Evolutionary conservation across 495 filamentous ascomycete species (phyloP), one percentile per base, ranked within the genome.

Genomic region (Aspergillus cristatus): DNA sequence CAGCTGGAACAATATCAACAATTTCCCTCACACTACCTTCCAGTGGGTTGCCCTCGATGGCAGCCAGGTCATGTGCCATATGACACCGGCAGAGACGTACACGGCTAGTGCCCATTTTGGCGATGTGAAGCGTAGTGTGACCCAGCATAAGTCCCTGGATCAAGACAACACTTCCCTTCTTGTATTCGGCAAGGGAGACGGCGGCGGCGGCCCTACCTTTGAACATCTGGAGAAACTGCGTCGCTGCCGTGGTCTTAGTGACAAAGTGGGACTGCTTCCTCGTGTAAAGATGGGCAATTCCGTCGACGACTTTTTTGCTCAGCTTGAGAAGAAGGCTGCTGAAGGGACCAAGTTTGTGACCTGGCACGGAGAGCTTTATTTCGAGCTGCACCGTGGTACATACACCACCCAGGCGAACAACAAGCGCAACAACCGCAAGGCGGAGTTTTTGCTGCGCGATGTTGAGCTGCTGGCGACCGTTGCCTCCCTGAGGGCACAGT

Each of bases 381-480:
- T 98, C 50, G 91, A 98, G 60, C 72, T 97, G 16, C 91, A 98
- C 54, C 81, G 91, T 35, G 91, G 91, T 35, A 94, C 87, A 6
- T 97, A 97, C 62, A 98, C 91, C 1, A 94, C 90, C 0, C 91
- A 98, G 55, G 83, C 88, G 30, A 94, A 95, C 59, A 98, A 94
- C 63, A 98, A 98, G 61, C 76, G 76, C 38, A 89, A 90, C 62
- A 98, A 98, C 54, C 76, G 91, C 35, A 81, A 78, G 47, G 69
- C 86, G 0, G 91, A 98, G 55, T 75, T 82, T 34, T 55, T 94
- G 61, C 68, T 98, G 29, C 81, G 86, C 18, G 84, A 94, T 43
- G 62, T 98, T 14, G 91, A 98, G 56, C 75, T 83, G 42, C 63
- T 96, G n/a, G 84, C 91, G 10, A 90, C 91, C 0, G 54, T 93